These are phyloP conservation scores for Boletus pseudopeckii DNA, from an alignment of 768 basidiomycete genomes.

Conservation along the genomic window DNA sequence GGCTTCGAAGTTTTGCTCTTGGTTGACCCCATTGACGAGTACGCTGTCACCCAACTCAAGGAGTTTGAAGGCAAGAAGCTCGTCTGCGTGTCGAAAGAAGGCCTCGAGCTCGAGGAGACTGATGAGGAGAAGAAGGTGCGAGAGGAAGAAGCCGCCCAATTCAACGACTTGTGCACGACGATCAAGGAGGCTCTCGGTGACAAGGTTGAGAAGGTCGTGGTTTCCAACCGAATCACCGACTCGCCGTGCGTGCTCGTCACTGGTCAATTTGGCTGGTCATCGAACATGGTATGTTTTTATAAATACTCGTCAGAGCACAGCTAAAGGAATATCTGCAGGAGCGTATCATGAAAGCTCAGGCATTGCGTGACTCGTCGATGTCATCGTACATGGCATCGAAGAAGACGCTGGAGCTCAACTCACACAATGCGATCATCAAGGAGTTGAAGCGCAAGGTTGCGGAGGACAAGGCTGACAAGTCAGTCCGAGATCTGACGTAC, in stretches of 20 bases:
- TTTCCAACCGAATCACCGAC: slow-evolving; percentile 97
- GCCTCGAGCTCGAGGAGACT: slow-evolving; percentile 98
- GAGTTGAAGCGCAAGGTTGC: slow-evolving; percentile 94
- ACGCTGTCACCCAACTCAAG: slow-evolving; percentile 97
- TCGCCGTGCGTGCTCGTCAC: slow-evolving; percentile 97
- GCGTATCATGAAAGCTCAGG: slow-evolving; percentile 99
- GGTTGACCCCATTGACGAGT: slow-evolving; percentile 98
- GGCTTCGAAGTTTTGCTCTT: slow-evolving; percentile 97
- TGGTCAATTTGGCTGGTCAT: slow-evolving; percentile 99
- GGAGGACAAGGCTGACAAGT: slow-evolving; percentile 98
- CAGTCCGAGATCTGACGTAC: slow-evolving; percentile 93
- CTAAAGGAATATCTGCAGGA: slow-evolving; percentile 44
- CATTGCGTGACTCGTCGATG: slow-evolving; percentile 94
- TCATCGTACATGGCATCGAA: slow-evolving; percentile 99
- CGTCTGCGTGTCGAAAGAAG: slow-evolving; percentile 97
- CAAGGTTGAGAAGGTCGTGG: slow-evolving; percentile 98
- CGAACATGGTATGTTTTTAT: slow-evolving; percentile 77
- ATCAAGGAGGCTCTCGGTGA: slow-evolving; percentile 99
- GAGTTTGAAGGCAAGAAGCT: slow-evolving; percentile 99
- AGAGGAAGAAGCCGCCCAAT: slow-evolving; percentile 82
- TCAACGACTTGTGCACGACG: slow-evolving; percentile 83
- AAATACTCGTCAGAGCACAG: not conserved
- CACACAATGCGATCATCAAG: slow-evolving; percentile 87
- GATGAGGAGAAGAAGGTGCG: slow-evolving; percentile 93
- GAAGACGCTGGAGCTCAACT: slow-evolving; percentile 98